Evolutionary conservation across 2,329 filamentous ascomycete species (phyloP), one percentile per base, ranked within the genome.

Genomic region (Penicillium sp.): DNA sequence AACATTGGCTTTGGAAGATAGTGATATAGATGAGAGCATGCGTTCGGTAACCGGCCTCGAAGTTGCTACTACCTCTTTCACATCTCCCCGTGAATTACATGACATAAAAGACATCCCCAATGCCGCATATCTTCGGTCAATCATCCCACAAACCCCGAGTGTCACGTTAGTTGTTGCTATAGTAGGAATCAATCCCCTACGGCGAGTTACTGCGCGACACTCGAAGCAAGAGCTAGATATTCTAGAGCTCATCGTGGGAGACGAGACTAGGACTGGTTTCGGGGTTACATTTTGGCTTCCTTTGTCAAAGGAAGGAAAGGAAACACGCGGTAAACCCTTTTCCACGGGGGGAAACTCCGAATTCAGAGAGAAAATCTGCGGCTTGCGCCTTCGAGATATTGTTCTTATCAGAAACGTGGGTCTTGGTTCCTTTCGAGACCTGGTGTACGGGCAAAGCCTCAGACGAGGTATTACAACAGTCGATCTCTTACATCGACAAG

Each of bases 371-470:
- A 76, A 64, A 42, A 70, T 76, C 58, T 69, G 74, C 1, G 71
- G 67, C 0, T 73, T 96, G 30, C 80, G 86, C 47, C 75, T 84
- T 0, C 87, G 88, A 64, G 91, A 97, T 66, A 83, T 96, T 1
- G 78, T 97, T 5, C 78, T 96, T 14, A 68, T 96, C 58, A 85
- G 86, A 56, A 91, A 93, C 64, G 85, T 96, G 6, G 91, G 88
- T 0, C 77, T 97, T 52, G 84, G 84, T 52, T 83, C 84, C 3
- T 97, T 93, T 69, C 81, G 82, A 52, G 83, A 84, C 47, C 86
- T 83, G 64, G 92, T 97, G 0, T 91, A 94, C 64, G 92, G 93
- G 0, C 89, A 95, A 69, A 94, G 88, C 66, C 74, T 97, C 60
- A 83, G 88, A 26, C 83, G 82, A 61, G 84, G 84, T 7, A 81